Conservation (phyloP, 768 basidiomycete species). For the Xerocomellus amylosporus region DNA sequence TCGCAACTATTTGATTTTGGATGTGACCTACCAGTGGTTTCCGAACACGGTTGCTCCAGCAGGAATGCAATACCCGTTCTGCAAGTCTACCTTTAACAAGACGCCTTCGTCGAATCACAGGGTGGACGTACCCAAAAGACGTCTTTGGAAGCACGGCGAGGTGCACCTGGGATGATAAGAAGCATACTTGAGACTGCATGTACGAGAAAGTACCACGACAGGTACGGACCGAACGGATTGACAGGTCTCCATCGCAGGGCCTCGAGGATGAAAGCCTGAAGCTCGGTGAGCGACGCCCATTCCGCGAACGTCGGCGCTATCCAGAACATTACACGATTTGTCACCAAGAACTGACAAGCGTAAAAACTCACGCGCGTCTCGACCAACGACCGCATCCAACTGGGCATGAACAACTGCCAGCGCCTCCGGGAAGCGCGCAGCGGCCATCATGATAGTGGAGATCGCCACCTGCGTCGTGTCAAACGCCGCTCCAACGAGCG, state of each 20-base stretch:
- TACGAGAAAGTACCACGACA: no score
- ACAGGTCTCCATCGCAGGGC: constrained; percentile 40
- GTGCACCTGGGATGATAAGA: constrained; percentile 11
- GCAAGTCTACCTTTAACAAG: not conserved
- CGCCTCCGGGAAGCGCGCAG: constrained; percentile 34
- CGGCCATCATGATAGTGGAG: constrained; percentile 35
- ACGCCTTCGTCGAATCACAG: no score
- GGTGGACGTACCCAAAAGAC: constrained; percentile 23
- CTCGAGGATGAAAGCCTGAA: constrained; percentile 40
- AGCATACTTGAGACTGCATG: not conserved
- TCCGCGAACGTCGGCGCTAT: constrained; percentile 40
- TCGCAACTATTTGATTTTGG: not conserved
- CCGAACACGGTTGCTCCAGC: constrained; percentile 34
- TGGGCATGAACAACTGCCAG: constrained; percentile 37
- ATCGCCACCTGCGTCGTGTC: constrained; percentile 44
- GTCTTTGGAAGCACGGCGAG: constrained; percentile 26
- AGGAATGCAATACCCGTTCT: constrained; percentile 37
- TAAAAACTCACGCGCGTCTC: constrained; percentile 30
- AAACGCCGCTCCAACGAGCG: constrained; percentile 61
- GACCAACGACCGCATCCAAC: constrained; percentile 37
- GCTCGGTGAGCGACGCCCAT: constrained; percentile 29
- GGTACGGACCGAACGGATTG: constrained; percentile 27
- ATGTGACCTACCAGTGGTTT: constrained; percentile 25
- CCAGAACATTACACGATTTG: not conserved
- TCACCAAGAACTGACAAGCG: not conserved